A percentile compares a stretch with the other conserved stretches of the same genome.
These are phyloP conservation scores for Gossypium aridum DNA, from an alignment of 441 rosid species.

Conservation along the genomic window DNA sequence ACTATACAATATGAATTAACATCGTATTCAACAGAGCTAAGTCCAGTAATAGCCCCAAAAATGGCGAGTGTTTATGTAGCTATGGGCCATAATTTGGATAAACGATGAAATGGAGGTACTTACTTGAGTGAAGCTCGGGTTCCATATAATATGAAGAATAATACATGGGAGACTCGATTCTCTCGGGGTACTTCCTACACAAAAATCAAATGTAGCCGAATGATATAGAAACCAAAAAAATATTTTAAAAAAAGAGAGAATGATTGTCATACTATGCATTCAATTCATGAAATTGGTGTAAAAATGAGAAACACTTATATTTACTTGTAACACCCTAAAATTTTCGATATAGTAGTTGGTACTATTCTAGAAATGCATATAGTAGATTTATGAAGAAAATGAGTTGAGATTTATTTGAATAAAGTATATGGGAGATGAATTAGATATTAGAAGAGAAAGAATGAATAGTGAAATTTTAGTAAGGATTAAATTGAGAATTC, in stretches of 20 bases:
- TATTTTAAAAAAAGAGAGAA: background rate
- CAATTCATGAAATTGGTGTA: background rate
- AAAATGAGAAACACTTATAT: background rate
- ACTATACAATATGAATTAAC: background rate
- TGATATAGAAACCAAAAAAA: background rate
- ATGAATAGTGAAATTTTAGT: too few relatives aligned
- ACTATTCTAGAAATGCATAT: too few relatives aligned
- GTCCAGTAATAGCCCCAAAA: background rate
- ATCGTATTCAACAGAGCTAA: background rate
- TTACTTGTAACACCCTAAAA: slow-evolving; percentile 7
- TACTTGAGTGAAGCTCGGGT: slow-evolving; percentile 46
- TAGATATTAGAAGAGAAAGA: too few relatives aligned
- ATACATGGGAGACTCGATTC: slow-evolving; percentile 32
- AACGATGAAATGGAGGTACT: slow-evolving; percentile 5
- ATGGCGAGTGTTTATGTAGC: background rate
- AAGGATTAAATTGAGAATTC: too few relatives aligned
- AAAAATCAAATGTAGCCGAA: background rate
- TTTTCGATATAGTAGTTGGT: too few relatives aligned
- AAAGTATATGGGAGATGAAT: too few relatives aligned
- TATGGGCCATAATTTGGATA: background rate
- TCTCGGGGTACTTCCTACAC: slow-evolving; percentile 48
- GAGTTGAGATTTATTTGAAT: too few relatives aligned
- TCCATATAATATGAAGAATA: slow-evolving; percentile 34
- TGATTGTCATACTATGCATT: background rate
- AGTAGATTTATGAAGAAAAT: too few relatives aligned